Evolutionary conservation across 2,329 filamentous ascomycete species (phyloP), one percentile per base, ranked within the genome.

Genomic region (Fusarium kyushuense): DNA sequence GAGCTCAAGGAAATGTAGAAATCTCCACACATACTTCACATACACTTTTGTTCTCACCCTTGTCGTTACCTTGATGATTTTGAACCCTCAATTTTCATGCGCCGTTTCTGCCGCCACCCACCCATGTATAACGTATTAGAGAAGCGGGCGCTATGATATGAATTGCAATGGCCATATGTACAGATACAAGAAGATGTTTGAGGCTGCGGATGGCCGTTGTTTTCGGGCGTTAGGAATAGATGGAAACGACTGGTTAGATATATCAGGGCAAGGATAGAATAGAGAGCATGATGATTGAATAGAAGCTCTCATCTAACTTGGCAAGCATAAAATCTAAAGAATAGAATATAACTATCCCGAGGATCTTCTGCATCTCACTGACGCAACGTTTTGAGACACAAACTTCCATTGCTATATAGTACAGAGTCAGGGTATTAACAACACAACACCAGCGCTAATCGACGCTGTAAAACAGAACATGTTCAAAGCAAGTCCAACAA

Each of bases 161-260:
- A 65, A 60, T 54, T 64, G 58, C 58, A 61, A 71, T 72, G 69
- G 67, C 42, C 58, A 75, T 73, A 68, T 75, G 68, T 74, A 75
- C 69, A 72, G 62, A 70, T 71, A 73, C 65, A 69, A 66, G 55
- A 54, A 63, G 63, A 66, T 41, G 42, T 46, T 67, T 64, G 65
- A 27, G 67, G 61, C 65, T 65, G 51, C 52, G 54, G 47, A 63
- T 53, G 64, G 64, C 58, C 56, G 58, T 72, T 70, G 66, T 75
- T 74, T 63, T 67, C 70, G 65, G 75, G 75, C 75, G 75, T 76
- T 76, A 68, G 73, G 72, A 70, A 73, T 72, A 75, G 64, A 73
- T 66, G 68, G 71, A 63, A 69, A 55, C 58, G 63, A 54, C 63
- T 60, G 63, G 56, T 63, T 49, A 67, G 42, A 65, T 60, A 74